A percentile compares a stretch with the other conserved stretches of the same genome.
phyloP scores from a whole-genome alignment of 805 yeast species.

The Teunomyces funiuensis region DNA sequence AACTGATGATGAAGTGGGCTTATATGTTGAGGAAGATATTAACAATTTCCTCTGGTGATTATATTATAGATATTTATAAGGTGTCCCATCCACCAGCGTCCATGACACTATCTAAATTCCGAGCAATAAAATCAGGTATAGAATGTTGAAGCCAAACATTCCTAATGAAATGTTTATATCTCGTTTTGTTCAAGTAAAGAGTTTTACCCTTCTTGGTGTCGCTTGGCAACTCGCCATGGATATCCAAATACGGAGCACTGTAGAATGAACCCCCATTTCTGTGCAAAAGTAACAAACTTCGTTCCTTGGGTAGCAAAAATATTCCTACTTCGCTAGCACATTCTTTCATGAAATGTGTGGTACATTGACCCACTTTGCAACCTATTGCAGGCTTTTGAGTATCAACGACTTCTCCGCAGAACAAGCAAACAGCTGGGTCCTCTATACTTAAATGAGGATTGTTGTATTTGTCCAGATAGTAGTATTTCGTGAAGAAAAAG shows the following conservation, averaged over 20 bases:
- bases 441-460: conserved; percentile 40
- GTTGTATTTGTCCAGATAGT: conserved; percentile 44
- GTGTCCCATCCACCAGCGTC: conserved; percentile 98
- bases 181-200: conserved; percentile 55
- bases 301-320: conserved; percentile 68
- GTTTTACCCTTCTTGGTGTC: conserved; percentile 73
- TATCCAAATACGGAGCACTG: conserved; percentile 80
- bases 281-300: conserved; percentile 61
- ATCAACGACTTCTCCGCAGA: conserved; percentile 70
- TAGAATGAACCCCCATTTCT: conserved; percentile 81
- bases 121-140: conserved; percentile 70
- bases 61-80: conserved; percentile 35
- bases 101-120: conserved; percentile 72
- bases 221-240: conserved; percentile 82
- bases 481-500: conserved; percentile 60
- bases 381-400: conserved; percentile 63
- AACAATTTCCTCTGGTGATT: conserved; percentile 3
- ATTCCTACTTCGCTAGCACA: conserved; percentile 70
- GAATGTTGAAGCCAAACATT: conserved; percentile 79
- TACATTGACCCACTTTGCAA: conserved; percentile 71
- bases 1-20: conserved; percentile 3
- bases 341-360: conserved; percentile 61
- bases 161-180: conserved; percentile 66
- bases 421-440: conserved; percentile 85
- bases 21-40: neutral